Evolutionary conservation across 805 yeast genomes (phyloP).

Genomic region (Candida oleophila): DNA sequence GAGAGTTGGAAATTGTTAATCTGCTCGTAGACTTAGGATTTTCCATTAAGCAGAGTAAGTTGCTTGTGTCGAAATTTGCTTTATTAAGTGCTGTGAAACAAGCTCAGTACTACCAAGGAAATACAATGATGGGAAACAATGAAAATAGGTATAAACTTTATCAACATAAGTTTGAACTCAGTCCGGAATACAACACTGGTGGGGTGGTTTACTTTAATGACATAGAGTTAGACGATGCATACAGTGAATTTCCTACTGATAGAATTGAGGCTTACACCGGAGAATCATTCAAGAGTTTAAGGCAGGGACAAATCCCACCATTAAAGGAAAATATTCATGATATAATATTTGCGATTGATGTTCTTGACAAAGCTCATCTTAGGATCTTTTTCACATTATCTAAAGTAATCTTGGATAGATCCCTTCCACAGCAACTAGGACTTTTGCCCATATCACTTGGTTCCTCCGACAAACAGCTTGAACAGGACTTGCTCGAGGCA

Average conservation of each 20-base stretch:
- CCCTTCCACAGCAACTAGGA: constrained; percentile 80
- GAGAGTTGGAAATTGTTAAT: constrained; percentile 22
- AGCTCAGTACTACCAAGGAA: constrained; percentile 33
- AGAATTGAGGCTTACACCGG: constrained; percentile 48
- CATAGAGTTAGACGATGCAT: constrained; percentile 60
- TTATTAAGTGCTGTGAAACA: constrained; percentile 39
- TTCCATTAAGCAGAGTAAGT: constrained; percentile 28
- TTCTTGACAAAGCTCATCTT: constrained; percentile 53
- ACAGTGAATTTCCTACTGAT: constrained; percentile 40
- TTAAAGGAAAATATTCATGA: constrained; percentile 75
- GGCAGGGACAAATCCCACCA: constrained; percentile 64
- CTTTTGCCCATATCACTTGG: constrained; percentile 55
- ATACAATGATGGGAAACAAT: constrained; percentile 27
- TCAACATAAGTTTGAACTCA: constrained; percentile 20
- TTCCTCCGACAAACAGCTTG: constrained; percentile 13
- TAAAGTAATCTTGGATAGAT: constrained; percentile 49
- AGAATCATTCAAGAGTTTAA: constrained; percentile 23
- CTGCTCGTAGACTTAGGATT: constrained; percentile 30
- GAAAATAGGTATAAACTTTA: constrained; percentile 35
- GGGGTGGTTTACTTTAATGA: constrained; percentile 75
- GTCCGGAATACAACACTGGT: constrained; percentile 16
- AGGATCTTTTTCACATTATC: constrained; percentile 49
- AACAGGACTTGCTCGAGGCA: constrained; percentile 25
- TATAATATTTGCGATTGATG: constrained; percentile 63
- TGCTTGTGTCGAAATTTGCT: constrained; percentile 36